Conservation (phyloP, 139 green algal species). For the Chlamydomonas incerta region DNA sequence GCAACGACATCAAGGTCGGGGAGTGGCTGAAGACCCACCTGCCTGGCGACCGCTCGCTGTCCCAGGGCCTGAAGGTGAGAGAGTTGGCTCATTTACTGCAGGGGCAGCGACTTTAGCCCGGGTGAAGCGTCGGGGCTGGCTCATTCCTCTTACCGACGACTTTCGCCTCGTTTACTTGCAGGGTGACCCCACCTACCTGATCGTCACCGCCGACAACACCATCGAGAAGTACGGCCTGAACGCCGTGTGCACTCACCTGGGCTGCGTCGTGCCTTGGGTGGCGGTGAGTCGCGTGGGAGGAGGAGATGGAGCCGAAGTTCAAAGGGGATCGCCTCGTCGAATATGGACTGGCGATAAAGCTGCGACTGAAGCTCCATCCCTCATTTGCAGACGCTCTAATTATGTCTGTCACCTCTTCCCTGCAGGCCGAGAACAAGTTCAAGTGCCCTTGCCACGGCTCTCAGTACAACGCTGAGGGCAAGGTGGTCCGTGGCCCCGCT, state of each 20-base stretch:
- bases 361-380: too few relatives aligned
- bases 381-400: too few relatives aligned
- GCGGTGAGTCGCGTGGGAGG: constrained; percentile 55
- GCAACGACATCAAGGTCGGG: constrained; percentile 89
- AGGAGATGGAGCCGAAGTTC: too few relatives aligned
- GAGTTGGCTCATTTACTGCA: too few relatives aligned
- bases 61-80: constrained; percentile 95
- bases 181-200: constrained; percentile 98
- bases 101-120: too few relatives aligned
- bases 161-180: constrained; percentile 49
- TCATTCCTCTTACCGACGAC: background rate
- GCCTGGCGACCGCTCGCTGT: constrained; percentile 84
- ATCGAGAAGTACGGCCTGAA: constrained; percentile 97
- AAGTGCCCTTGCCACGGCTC: constrained; percentile 99
- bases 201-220: constrained; percentile 85
- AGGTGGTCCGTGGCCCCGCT: constrained; percentile 94
- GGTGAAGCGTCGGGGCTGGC: too few relatives aligned
- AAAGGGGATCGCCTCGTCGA: too few relatives aligned
- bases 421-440: constrained; percentile 99
- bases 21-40: constrained; percentile 92
- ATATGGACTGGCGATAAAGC: too few relatives aligned
- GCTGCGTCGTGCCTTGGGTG: constrained; percentile 99
- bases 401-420: background rate
- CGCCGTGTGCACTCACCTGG: constrained; percentile 99
- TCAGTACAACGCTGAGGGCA: constrained; percentile 97